phyloP scores from a whole-genome alignment of 164 flowering plant genomes.

The Akebia trifoliata region DNA sequence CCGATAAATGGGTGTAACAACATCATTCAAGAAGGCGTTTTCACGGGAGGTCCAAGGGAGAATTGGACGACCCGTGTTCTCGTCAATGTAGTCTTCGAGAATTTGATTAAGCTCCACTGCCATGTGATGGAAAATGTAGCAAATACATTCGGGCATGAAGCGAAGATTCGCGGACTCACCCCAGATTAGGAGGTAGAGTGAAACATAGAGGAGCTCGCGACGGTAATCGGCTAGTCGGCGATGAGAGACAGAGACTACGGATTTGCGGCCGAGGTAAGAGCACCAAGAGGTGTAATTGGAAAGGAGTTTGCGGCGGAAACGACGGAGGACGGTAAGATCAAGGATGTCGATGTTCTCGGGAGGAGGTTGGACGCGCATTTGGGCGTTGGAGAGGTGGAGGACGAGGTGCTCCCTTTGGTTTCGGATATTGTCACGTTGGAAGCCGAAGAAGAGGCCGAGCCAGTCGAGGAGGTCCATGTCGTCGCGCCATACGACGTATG shows the following conservation, averaged over 20 bases:
- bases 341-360: conserved; percentile 50
- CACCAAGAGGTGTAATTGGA: conserved; percentile 80
- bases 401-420: conserved; percentile 92
- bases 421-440: conserved; percentile 72
- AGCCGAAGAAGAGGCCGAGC: conserved; percentile 80
- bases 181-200: conserved; percentile 76
- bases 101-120: conserved; percentile 65
- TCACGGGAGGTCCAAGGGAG: conserved; percentile 44
- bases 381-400: conserved; percentile 84
- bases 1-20: conserved; percentile 62
- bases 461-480: conserved; percentile 79
- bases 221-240: conserved; percentile 27
- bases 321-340: conserved; percentile 46
- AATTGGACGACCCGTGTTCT: conserved; percentile 48
- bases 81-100: conserved; percentile 62
- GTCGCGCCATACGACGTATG: conserved; percentile 38
- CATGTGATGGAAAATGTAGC: conserved; percentile 80
- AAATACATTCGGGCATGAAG: conserved; percentile 74
- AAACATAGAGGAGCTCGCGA: conserved; percentile 51
- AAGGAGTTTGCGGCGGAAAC: conserved; percentile 59
- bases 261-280: conserved; percentile 47
- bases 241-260: conserved; percentile 33
- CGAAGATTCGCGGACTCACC: conserved; percentile 88
- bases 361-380: conserved; percentile 75
- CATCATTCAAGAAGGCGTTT: conserved; percentile 45